Conservation (phyloP, 371 early-diverging fungal species). For the Mucor plumbeus region DNA sequence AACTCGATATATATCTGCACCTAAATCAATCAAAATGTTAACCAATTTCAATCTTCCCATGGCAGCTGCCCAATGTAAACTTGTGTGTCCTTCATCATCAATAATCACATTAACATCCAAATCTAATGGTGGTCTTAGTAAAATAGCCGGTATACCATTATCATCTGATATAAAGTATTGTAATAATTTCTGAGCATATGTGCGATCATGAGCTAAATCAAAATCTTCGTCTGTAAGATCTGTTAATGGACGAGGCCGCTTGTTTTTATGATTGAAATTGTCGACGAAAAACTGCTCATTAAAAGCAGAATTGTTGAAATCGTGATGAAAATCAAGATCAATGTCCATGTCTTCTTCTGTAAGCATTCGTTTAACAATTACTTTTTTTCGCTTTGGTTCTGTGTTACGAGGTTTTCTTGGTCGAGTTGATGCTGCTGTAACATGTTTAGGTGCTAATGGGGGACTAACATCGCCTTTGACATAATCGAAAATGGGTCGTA, state of each 20-base stretch:
- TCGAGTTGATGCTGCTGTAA: slow-evolving; percentile 14
- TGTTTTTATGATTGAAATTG: slow-evolving; percentile 9
- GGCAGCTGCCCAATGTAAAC: slow-evolving; percentile 94
- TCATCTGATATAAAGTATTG: slow-evolving; percentile 72
- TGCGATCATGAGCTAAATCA: slow-evolving; percentile 57
- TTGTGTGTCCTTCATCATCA: slow-evolving; percentile 92
- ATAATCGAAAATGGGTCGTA: slow-evolving; percentile 33
- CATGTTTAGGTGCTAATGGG: slow-evolving; percentile 55
- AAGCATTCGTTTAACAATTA: background rate
- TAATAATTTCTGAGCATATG: slow-evolving; percentile 52
- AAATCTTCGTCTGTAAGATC: slow-evolving; percentile 9
- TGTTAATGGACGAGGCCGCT: slow-evolving; percentile 30
- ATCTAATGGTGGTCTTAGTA: slow-evolving; percentile 59
- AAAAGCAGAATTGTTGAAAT: background rate
- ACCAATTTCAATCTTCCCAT: slow-evolving; percentile 79
- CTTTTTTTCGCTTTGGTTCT: slow-evolving; percentile 22
- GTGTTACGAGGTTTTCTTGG: slow-evolving; percentile 18
- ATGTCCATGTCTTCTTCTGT: background rate
- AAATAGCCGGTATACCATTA: slow-evolving; percentile 53
- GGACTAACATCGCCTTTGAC: slow-evolving; percentile 39
- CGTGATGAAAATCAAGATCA: background rate
- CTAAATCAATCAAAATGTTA: slow-evolving; percentile 69
- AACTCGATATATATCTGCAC: slow-evolving; percentile 70
- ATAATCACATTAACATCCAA: slow-evolving; percentile 82
- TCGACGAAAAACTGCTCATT: background rate